phyloP scores from a whole-genome alignment of 257 asterid species.

The Solanum ossicruentum region DNA sequence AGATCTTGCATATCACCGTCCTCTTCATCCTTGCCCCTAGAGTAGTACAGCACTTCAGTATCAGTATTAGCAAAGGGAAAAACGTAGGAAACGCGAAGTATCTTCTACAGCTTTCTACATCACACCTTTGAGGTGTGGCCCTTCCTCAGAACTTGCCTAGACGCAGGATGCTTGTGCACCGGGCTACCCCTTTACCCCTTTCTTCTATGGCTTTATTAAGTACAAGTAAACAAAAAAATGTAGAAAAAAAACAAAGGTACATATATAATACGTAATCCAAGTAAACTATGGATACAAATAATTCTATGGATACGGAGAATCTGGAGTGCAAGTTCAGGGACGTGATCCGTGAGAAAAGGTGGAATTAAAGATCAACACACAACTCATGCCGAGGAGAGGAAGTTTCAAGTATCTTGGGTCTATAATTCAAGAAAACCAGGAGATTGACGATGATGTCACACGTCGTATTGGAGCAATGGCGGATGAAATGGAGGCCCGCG shows the following conservation, averaged over 20 bases:
- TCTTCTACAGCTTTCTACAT: background rate
- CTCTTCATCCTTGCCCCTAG: conserved; percentile 64
- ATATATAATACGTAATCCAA: background rate
- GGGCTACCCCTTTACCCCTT: background rate
- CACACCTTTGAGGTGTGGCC: background rate
- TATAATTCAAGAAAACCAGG: background rate
- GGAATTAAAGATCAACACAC: background rate
- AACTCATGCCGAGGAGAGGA: background rate
- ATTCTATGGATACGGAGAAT: background rate
- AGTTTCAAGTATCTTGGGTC: background rate
- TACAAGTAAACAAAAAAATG: background rate
- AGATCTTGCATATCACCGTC: conserved; percentile 74
- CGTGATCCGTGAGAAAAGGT: background rate
- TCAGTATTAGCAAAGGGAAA: conserved; percentile 2
- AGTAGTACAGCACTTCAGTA: background rate
- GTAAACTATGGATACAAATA: background rate
- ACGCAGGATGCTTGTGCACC: background rate
- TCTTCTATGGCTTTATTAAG: background rate
- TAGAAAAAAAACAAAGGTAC: background rate
- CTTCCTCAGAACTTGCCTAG: background rate
- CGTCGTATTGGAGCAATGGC: background rate
- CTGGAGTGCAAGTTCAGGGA: background rate
- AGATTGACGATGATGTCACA: background rate
- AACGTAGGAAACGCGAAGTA: background rate
- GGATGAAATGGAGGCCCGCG: background rate